A percentile compares a stretch with the other conserved stretches of the same genome.
phyloP scores from a whole-genome alignment of 1,284 basidiomycete genomes.

The Schizophyllum commune region DNA sequence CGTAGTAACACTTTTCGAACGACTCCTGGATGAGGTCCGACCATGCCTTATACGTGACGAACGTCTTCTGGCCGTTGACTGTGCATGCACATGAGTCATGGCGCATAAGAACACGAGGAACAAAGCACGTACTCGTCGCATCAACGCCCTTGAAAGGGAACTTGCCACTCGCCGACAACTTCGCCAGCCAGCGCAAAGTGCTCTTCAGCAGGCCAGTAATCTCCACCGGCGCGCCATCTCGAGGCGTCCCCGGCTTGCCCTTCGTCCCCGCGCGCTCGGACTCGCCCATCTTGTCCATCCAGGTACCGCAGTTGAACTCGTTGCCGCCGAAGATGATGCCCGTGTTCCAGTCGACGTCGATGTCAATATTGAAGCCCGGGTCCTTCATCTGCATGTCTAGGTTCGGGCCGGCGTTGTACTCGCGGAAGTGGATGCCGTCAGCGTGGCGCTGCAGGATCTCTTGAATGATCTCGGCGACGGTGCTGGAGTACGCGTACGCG shows the following conservation, averaged over 20 bases:
- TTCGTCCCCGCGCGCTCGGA: conserved; percentile 88
- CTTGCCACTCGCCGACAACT: conserved; percentile 55
- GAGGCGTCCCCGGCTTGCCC: conserved; percentile 88
- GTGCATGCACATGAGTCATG: conserved; percentile 7
- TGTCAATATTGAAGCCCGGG: conserved; percentile 90
- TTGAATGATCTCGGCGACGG: conserved; percentile 89
- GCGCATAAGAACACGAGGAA: neutral
- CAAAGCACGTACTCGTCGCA: conserved; percentile 56
- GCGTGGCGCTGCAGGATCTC: conserved; percentile 95
- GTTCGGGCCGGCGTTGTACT: conserved; percentile 93
- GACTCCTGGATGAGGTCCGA: conserved; percentile 73
- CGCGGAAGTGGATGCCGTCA: conserved; percentile 87
- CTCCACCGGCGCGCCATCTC: conserved; percentile 94
- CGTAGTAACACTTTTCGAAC: conserved; percentile 89
- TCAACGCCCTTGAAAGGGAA: conserved; percentile 92
- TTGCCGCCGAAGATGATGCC: conserved; percentile 90
- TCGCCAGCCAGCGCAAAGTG: conserved; percentile 82
- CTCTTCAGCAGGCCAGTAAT: conserved; percentile 93
- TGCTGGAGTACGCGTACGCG: conserved; percentile 77
- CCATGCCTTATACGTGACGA: conserved; percentile 92
- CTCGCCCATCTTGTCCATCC: conserved; percentile 99
- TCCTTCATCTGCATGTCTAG: conserved; percentile 95
- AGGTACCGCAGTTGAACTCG: conserved; percentile 79
- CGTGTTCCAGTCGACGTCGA: conserved; percentile 91
- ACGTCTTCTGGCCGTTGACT: conserved; percentile 68